Base-by-base conservation (phyloP, 768 basidiomycete genomes). In the Chiua virens region DNA sequence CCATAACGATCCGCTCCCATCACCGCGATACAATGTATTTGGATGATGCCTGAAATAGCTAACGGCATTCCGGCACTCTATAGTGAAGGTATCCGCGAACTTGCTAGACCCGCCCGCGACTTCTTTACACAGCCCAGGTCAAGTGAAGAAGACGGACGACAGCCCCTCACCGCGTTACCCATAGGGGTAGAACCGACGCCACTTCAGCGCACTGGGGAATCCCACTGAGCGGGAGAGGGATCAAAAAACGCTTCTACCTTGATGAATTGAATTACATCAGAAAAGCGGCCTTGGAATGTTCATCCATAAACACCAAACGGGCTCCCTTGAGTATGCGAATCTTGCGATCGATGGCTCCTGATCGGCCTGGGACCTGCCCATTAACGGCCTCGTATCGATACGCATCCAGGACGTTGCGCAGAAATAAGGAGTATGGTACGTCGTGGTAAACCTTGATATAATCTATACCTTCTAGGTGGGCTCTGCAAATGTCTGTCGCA, bases 371-470 rank as follows among this genome's bases (percentile, higher is more conserved):
- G 49, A 22, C 55, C 32, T 55, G 35, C 21, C 23, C 42, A 48
- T 47, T 47, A 22, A 32, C 54, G 13, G 44, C 50, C 30, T 61
- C 51, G 57, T 74, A 79, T 21, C 59, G 60, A 76, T 83, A 85
- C 14, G 74, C 71, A 60, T 83, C 77, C 40, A 85, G 64, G 28
- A 80, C 56, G 49, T 70, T 75, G 40, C 83, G 73, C 14, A 85
- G 62, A 53, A 69, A 65, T 64, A 82, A 73, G 8, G 79, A 72
- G 55, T 73, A 69, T 34, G 62, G 54, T 27, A 75, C 73, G 54
- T 83, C 81, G 58, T 83, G 82, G 62, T 82, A 83, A 30, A 85
- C 64, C 62, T 81, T 83, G 69, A 85, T 77, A 56, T 79, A 71
- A 58, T 85, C 82, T 39, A 71, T 60, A 8, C 50, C 50, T 34